These are phyloP conservation scores for Mycena maculata DNA, from an alignment of 768 basidiomycete species.

Conservation along the genomic window DNA sequence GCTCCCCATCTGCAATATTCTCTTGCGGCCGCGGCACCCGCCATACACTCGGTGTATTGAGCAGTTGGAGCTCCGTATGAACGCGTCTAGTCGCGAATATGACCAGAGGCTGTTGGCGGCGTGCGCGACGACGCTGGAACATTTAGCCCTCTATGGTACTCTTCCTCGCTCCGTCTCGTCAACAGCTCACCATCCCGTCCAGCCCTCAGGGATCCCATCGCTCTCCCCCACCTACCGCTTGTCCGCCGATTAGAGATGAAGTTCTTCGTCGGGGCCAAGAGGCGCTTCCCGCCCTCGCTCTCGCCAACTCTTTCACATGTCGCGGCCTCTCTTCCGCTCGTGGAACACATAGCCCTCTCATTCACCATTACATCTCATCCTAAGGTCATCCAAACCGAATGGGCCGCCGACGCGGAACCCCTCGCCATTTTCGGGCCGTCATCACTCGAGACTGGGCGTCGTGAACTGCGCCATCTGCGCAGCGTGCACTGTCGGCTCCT, in stretches of 20 bases:
- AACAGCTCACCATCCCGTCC: not conserved
- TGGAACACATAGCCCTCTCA: constrained; percentile 5
- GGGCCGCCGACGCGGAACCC: not conserved
- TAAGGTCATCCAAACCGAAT: not conserved
- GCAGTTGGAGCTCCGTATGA: constrained; percentile 1
- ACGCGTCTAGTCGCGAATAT: not conserved
- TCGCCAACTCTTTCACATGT: not conserved
- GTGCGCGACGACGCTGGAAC: constrained; percentile 4
- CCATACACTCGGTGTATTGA: not conserved
- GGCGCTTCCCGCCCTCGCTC: not conserved
- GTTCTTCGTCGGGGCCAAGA: constrained; percentile 4
- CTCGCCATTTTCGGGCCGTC: not conserved
- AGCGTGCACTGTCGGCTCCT: not conserved
- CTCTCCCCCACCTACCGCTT: constrained; percentile 5
- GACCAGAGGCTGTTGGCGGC: constrained; percentile 8
- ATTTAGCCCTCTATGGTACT: constrained; percentile 8
- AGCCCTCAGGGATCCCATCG: not conserved
- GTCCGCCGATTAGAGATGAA: constrained; percentile 5
- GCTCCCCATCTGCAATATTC: not conserved
- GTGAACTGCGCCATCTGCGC: constrained; percentile 9
- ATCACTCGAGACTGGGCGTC: constrained; percentile 2
- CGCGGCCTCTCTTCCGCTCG: constrained; percentile 12
- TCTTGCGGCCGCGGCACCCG: not conserved
- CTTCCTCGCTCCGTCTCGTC: not conserved
- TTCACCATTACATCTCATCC: not conserved